Evolutionary conservation across 2,329 filamentous ascomycete genomes (phyloP).

Genomic region (Cordyceps cateniannulata): DNA sequence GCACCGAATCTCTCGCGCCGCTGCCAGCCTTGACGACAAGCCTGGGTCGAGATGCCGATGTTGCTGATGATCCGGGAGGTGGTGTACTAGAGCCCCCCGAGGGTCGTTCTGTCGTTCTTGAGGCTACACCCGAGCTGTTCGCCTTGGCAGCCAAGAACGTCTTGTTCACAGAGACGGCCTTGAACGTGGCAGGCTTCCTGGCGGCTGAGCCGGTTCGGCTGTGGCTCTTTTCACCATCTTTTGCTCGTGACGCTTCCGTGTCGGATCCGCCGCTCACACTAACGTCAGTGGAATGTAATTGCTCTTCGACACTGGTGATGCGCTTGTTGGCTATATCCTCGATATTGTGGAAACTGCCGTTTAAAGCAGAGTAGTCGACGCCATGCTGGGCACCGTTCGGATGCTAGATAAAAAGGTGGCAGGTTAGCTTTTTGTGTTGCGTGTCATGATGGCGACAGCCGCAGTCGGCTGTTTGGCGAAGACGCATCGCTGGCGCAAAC

Average conservation of each 20-base stretch:
- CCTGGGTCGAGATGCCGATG: constrained; percentile 57
- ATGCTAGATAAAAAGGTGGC: constrained; percentile 12
- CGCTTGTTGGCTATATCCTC: constrained; percentile 53
- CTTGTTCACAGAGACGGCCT: constrained; percentile 79
- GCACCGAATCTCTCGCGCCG: constrained; percentile 46
- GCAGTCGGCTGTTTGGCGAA: constrained; percentile 5
- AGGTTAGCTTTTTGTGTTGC: not conserved
- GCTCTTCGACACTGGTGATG: constrained; percentile 51
- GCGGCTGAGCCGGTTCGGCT: constrained; percentile 50
- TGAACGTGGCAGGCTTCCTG: constrained; percentile 75
- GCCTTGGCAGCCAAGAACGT: constrained; percentile 73
- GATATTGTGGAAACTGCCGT: constrained; percentile 38
- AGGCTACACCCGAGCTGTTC: constrained; percentile 33
- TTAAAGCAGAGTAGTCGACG: constrained; percentile 39
- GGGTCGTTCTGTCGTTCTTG: constrained; percentile 48
- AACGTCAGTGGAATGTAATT: constrained; percentile 56
- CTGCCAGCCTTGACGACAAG: constrained; percentile 69
- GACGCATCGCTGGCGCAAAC: constrained; percentile 4
- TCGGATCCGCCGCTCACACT: constrained; percentile 71
- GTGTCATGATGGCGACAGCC: not conserved
- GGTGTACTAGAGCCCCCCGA: constrained; percentile 40
- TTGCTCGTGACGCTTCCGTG: constrained; percentile 61
- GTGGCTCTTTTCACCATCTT: constrained; percentile 54
- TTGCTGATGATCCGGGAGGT: constrained; percentile 37
- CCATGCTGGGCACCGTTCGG: constrained; percentile 40